Conservation (phyloP, 176 grass and related monocot genomes). For the Areca catechu region DNA sequence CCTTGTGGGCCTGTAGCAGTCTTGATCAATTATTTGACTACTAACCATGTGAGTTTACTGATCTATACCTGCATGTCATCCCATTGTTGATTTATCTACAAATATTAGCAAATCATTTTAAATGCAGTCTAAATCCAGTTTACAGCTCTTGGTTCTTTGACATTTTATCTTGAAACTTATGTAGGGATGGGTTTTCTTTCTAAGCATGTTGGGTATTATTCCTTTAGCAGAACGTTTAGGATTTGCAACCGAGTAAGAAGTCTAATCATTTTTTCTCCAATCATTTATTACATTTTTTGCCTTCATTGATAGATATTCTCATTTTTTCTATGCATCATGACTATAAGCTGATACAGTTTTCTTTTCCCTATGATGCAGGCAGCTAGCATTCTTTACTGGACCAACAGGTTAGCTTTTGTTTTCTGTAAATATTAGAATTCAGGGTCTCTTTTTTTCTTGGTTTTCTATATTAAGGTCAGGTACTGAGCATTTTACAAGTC, state of each 20-base stretch:
- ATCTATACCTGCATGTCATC: neutral
- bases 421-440: neutral
- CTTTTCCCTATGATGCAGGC: slow-evolving; percentile 32
- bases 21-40: slow-evolving; percentile 26
- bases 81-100: no score
- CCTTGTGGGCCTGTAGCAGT: slow-evolving; percentile 56
- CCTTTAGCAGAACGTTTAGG: slow-evolving; percentile 73
- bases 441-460: neutral
- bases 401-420: slow-evolving; percentile 47
- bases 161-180: slow-evolving; percentile 1
- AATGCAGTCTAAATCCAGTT: no score
- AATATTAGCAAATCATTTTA: no score
- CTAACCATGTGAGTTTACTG: slow-evolving; percentile 31
- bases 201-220: slow-evolving; percentile 65
- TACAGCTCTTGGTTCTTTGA: neutral
- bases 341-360: no score
- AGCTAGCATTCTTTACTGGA: slow-evolving; percentile 60
- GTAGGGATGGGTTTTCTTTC: slow-evolving; percentile 64
- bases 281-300: no score
- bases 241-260: slow-evolving; percentile 53
- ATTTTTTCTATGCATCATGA: no score
- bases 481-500: neutral
- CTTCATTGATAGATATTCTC: no score
- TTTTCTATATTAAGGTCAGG: no score
- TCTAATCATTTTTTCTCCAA: neutral